Evolutionary conservation across 148 eudicot genomes (phyloP).

Genomic region (Vaccinium myrtillus): DNA sequence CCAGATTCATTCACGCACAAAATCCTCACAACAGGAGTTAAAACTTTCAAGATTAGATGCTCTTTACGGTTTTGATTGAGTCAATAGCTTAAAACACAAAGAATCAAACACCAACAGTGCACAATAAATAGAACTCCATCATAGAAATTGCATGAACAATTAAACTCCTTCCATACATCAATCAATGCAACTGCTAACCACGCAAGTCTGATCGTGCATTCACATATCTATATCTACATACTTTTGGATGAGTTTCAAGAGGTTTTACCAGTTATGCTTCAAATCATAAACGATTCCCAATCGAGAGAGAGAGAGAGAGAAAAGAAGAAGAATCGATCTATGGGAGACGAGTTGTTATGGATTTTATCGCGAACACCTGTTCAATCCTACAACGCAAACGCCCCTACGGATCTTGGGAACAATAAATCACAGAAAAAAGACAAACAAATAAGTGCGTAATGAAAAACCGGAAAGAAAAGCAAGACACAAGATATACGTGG

Average conservation of each 20-base stretch:
- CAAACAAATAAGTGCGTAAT: too few species aligned
- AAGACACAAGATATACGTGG: too few species aligned
- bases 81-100: not conserved
- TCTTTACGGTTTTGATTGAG: too few species aligned
- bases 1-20: not conserved
- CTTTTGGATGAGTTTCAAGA: not conserved
- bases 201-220: not conserved
- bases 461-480: too few species aligned
- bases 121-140: not conserved
- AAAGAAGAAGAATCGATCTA: too few species aligned
- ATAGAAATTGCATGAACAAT: not conserved
- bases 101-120: not conserved
- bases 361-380: too few species aligned
- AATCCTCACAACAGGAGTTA: not conserved
- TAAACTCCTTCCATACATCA: not conserved
- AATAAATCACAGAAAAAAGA: too few species aligned
- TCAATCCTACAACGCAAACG: too few species aligned
- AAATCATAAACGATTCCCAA: constrained; percentile 14
- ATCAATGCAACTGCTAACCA: not conserved
- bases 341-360: too few species aligned
- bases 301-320: not conserved
- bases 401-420: too few species aligned
- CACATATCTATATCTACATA: too few species aligned
- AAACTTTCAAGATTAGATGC: not conserved
- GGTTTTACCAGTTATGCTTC: constrained; percentile 17